Base-by-base conservation (phyloP, 1,284 basidiomycete species). In the Cystobasidium slooffiae region DNA sequence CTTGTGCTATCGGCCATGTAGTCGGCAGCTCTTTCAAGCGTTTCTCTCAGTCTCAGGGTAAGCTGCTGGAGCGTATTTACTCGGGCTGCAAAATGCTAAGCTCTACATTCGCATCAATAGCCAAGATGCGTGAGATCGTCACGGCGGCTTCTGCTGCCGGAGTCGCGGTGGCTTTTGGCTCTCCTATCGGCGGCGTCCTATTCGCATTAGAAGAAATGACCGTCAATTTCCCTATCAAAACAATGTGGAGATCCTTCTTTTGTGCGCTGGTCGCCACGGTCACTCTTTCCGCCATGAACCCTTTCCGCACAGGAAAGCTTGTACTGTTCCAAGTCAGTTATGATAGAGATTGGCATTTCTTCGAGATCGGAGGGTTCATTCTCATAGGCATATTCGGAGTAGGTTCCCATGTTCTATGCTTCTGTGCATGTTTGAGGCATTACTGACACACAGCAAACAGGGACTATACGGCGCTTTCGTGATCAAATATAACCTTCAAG, bases 281-380 rank as follows among this genome's bases (percentile, higher is more conserved):
- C 77, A 96, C 95, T 0, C 85, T 99, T 41, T 92, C 72, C 77
- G 92, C 92, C 2, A 95, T 99, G 91, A 98, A 99, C 81, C 97
- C 97, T 0, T 99, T 94, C 84, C 88, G 95, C 37, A 99, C 97
- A 0, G 97, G 97, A 47, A 99, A 99, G 82, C 89, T 99, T 41
- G 97, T 99, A 79, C 84, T 98, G 76, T 99, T 99, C 85, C 94
- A 97, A 82, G 94, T 99, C 76, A 96, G 94, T 6, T 99, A 99
- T 83, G 93, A 93, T 81, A 87, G 95, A 41, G 93, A 96, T 80
- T 99, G 97, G 97, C 96, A 99, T 82, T 98, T 97, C 84, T 99
- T 99, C 81, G 97, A 98, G 82, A 93, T 99, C 68, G 89, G 96
- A n/a, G 87, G 95, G 44, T 81, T 81, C 59, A 86, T 98, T 68